Percentiles rank a stretch among this genome's conserved stretches.
These are phyloP conservation scores for Microbotryum saponariae DNA, from an alignment of 1,284 basidiomycete genomes.

Conservation along the genomic window DNA sequence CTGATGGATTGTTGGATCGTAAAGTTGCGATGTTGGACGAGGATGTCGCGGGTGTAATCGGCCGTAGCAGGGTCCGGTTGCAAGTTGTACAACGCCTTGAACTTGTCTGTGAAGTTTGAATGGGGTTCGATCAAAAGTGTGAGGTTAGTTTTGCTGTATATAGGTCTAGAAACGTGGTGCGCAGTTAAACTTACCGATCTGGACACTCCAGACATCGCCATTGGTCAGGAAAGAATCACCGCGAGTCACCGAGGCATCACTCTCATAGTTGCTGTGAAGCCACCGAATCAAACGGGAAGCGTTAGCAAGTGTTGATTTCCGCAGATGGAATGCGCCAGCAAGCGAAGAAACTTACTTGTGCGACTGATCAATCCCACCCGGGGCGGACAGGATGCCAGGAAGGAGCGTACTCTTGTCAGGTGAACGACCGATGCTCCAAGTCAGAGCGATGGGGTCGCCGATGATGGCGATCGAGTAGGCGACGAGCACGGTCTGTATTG, in stretches of 20 bases:
- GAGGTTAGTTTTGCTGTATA: too few species aligned
- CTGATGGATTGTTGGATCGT: conserved; percentile 1
- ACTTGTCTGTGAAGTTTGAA: not conserved
- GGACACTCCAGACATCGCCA: conserved; percentile 31
- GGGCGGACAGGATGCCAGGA: conserved; percentile 8
- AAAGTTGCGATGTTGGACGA: conserved; percentile 1
- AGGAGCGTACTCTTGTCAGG: conserved; percentile 5
- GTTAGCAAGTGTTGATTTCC: too few species aligned
- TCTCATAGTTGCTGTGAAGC: conserved; percentile 4
- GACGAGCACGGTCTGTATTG: not conserved
- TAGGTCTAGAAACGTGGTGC: too few species aligned
- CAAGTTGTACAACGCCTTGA: conserved; percentile 27
- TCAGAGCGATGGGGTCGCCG: conserved; percentile 12
- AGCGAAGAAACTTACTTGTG: not conserved
- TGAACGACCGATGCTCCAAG: conserved; percentile 8
- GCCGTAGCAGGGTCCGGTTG: not conserved
- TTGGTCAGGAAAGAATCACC: conserved; percentile 13
- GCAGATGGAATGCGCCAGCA: too few species aligned
- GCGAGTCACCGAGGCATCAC: conserved; percentile 7
- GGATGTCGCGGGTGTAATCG: conserved; percentile 6
- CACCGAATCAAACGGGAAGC: too few species aligned
- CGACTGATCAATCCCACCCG: conserved; percentile 10
- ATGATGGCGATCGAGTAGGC: conserved; percentile 17
- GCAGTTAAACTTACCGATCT: conserved; percentile 9
- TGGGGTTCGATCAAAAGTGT: too few species aligned